phyloP scores from a whole-genome alignment of 139 green algal species.

The Chlorella sp. region DNA sequence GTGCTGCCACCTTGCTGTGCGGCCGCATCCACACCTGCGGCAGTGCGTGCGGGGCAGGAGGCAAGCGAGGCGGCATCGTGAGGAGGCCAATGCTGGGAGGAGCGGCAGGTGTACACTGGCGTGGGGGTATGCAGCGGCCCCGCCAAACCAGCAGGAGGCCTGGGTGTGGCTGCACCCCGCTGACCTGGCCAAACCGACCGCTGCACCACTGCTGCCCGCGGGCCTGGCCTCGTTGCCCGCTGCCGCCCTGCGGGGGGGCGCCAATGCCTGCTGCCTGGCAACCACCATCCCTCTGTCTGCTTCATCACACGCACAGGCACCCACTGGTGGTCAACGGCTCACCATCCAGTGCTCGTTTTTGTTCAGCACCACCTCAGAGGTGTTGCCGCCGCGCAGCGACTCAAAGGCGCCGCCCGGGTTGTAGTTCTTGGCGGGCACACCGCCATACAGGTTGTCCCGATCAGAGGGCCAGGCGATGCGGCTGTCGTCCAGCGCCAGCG shows the following conservation, averaged over 20 bases:
- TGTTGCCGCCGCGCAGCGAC: slow-evolving; percentile 66
- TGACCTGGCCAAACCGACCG: neutral
- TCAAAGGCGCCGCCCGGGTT: slow-evolving; percentile 60
- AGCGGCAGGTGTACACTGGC: too few species aligned
- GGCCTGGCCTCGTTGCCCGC: too few species aligned
- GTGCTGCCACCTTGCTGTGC: slow-evolving; percentile 64
- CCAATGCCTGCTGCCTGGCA: neutral
- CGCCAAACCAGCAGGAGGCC: neutral
- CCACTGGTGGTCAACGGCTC: neutral
- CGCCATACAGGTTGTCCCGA: slow-evolving; percentile 70
- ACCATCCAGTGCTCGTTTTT: slow-evolving; percentile 92
- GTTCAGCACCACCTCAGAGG: slow-evolving; percentile 54
- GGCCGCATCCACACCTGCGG: slow-evolving; percentile 90
- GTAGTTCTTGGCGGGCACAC: slow-evolving; percentile 71
- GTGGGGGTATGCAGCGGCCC: neutral
- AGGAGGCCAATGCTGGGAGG: neutral
- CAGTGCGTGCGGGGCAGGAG: neutral
- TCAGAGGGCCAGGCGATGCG: slow-evolving; percentile 82
- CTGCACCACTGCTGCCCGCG: too few species aligned
- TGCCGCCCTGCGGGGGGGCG: too few species aligned
- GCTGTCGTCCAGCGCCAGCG: slow-evolving; percentile 53
- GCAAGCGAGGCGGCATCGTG: neutral
- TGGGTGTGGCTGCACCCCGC: too few species aligned
- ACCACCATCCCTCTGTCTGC: neutral
- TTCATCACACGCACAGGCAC: neutral